Evolutionary conservation across 768 basidiomycete species (phyloP).

Genomic region (Tricholoma bakamatsutake): DNA sequence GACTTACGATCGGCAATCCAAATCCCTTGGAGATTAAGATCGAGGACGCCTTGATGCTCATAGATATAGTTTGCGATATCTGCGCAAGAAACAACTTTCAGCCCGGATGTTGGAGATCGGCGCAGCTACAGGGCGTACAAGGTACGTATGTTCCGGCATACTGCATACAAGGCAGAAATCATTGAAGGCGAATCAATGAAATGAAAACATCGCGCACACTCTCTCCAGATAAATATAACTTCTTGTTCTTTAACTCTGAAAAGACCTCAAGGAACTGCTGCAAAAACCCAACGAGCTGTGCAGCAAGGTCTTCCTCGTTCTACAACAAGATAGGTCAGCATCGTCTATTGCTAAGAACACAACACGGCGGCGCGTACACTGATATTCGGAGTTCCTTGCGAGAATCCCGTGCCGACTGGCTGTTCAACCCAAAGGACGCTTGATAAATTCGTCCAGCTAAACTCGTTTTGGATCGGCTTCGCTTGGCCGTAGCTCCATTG

Average conservation of each 20-base stretch:
- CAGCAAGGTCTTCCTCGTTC: constrained; percentile 45
- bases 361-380: constrained; percentile 27
- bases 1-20: constrained; percentile 69
- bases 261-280: constrained; percentile 76
- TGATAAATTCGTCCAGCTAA: constrained; percentile 77
- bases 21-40: constrained; percentile 59
- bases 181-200: neutral
- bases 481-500: constrained; percentile 61
- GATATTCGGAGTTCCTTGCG: constrained; percentile 62
- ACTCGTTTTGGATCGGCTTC: constrained; percentile 55
- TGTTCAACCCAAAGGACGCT: constrained; percentile 74
- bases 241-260: constrained; percentile 65
- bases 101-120: neutral
- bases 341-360: neutral
- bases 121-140: constrained; percentile 34
- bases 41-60: constrained; percentile 43
- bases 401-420: constrained; percentile 76
- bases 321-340: constrained; percentile 11
- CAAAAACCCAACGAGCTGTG: constrained; percentile 53
- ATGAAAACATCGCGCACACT: constrained; percentile 47
- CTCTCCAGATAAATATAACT: constrained; percentile 65
- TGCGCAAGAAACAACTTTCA: constrained; percentile 19
- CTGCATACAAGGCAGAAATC: constrained; percentile 26
- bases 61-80: constrained; percentile 76
- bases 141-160: constrained; percentile 60